Percentiles rank a stretch among this genome's conserved stretches.
These are phyloP conservation scores for Asterophora lycoperdoides DNA, from an alignment of 768 basidiomycete species.

Conservation along the genomic window DNA sequence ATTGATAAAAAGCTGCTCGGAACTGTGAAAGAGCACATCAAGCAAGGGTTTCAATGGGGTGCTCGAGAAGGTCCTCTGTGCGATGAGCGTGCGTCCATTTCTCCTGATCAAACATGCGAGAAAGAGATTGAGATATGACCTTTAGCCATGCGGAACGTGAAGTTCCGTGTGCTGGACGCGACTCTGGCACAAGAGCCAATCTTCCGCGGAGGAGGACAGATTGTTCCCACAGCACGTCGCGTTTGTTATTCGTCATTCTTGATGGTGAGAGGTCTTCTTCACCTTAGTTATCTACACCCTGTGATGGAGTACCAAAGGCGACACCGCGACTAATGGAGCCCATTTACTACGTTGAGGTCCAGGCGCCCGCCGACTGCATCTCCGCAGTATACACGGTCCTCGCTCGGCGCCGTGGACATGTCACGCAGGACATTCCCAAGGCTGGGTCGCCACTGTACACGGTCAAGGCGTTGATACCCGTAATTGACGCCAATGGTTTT, in stretches of 20 bases:
- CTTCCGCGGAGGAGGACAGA: slow-evolving; percentile 96
- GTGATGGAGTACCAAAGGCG: slow-evolving; percentile 47
- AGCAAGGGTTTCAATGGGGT: slow-evolving; percentile 99
- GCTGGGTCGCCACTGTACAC: slow-evolving; percentile 98
- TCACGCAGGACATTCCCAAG: slow-evolving; percentile 97
- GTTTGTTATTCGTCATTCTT: slow-evolving; percentile 99
- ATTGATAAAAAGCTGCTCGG: slow-evolving; percentile 91
- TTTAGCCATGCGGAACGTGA: slow-evolving; percentile 95
- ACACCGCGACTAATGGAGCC: slow-evolving; percentile 96
- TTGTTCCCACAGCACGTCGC: slow-evolving; percentile 96
- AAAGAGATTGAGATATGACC: not conserved
- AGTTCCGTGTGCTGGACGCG: slow-evolving; percentile 93
- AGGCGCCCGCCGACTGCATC: slow-evolving; percentile 97
- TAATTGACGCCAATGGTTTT: slow-evolving; percentile 98
- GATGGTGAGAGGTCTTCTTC: slow-evolving; percentile 59
- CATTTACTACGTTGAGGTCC: slow-evolving; percentile 98
- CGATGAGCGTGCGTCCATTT: slow-evolving; percentile 83
- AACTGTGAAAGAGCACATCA: slow-evolving; percentile 91
- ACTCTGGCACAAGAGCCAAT: slow-evolving; percentile 93
- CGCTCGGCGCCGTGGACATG: slow-evolving; percentile 97
- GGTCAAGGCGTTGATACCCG: slow-evolving; percentile 96
- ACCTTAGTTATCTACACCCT: not conserved
- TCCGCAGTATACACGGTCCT: slow-evolving; percentile 98
- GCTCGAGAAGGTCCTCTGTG: slow-evolving; percentile 96
- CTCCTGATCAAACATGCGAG: not conserved